Evolutionary conservation across 768 basidiomycete species (phyloP).

Genomic region (Grammothele lineata): DNA sequence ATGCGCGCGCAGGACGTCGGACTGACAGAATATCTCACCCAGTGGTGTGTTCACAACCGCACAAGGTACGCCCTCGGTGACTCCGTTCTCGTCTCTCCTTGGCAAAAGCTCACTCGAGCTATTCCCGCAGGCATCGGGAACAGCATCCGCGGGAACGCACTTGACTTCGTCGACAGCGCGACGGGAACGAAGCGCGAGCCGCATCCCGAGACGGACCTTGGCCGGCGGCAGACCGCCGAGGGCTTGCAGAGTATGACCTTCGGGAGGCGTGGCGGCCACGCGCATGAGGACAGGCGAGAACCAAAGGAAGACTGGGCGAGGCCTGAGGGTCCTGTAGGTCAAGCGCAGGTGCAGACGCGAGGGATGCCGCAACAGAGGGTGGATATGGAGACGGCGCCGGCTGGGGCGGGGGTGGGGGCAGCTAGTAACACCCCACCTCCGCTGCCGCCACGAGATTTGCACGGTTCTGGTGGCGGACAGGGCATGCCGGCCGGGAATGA

Average conservation of each 20-base stretch:
- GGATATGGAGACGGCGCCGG: too few relatives aligned
- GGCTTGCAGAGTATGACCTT: constrained; percentile 10
- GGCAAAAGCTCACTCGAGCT: background rate
- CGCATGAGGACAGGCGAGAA: too few relatives aligned
- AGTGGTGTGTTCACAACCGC: constrained; percentile 16
- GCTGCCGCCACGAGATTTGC: too few relatives aligned
- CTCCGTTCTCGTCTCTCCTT: background rate
- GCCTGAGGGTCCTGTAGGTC: too few relatives aligned
- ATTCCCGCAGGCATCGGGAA: constrained; percentile 13
- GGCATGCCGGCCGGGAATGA: too few relatives aligned
- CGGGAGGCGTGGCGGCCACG: too few relatives aligned
- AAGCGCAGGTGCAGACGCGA: too few relatives aligned
- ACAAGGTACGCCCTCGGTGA: constrained; percentile 2
- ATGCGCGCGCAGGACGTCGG: background rate
- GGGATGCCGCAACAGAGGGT: too few relatives aligned
- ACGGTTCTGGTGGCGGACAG: too few relatives aligned
- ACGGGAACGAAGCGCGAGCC: constrained; percentile 14
- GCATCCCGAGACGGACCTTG: constrained; percentile 17
- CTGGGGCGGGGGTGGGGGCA: too few relatives aligned
- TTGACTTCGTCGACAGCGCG: constrained; percentile 20
- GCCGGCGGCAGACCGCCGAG: constrained; percentile 11
- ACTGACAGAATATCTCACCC: background rate
- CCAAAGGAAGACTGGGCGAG: too few relatives aligned
- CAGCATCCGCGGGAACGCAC: constrained; percentile 15
- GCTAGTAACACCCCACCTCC: too few relatives aligned